Base-by-base conservation (phyloP, 2,329 filamentous ascomycete species). In the Calonectria ilicicola region DNA sequence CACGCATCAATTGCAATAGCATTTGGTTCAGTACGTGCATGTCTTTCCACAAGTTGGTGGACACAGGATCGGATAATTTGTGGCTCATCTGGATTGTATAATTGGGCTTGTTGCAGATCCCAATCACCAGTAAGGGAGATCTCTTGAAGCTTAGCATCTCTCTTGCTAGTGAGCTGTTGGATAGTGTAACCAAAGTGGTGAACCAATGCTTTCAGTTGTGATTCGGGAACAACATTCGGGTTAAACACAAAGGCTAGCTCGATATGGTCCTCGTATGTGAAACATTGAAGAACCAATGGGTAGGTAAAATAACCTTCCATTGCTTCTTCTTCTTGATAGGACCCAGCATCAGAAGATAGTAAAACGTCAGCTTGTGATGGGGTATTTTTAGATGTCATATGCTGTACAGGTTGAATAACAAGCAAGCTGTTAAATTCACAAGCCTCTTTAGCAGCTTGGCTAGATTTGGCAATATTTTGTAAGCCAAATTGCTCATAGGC, bases 391-490 rank as follows among this genome's bases (percentile, higher is more conserved):
- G 26, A 21, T 12, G 46, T 29, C 23, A 47, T 21, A 15, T 44
- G 58, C 7, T 66, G 64, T 12, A 51, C 47, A 2, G 72, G 72
- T 17, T 81, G 81, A 2, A 83, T 73, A 6, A 81, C 78, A 1
- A 84, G 65, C 14, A 83, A 69, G 0, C 77, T 82, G 23, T 79
- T 78, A 23, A 83, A 83, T 1, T 67, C 67, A 42, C 77, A 80
- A 8, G 75, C 78, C 6, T 73, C 46, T 2, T 68, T 67, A 17
- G 62, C 60, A 3, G 72, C 74, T 3, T 69, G 5, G 12, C 67
- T 73, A 0, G 75, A 35, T 26, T 66, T 69, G 62, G 74, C 69
- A 29, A 81, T 81, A 8, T 75, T 72, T 12, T 77, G 75, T 6
- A 79, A 23, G 1, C 78, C 78, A 1, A 60, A 35, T 7, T 80